A percentile compares a stretch with the other conserved stretches of the same genome.
Conservation (phyloP, 2,329 filamentous ascomycete species). For the Clonostachys rosea region DNA sequence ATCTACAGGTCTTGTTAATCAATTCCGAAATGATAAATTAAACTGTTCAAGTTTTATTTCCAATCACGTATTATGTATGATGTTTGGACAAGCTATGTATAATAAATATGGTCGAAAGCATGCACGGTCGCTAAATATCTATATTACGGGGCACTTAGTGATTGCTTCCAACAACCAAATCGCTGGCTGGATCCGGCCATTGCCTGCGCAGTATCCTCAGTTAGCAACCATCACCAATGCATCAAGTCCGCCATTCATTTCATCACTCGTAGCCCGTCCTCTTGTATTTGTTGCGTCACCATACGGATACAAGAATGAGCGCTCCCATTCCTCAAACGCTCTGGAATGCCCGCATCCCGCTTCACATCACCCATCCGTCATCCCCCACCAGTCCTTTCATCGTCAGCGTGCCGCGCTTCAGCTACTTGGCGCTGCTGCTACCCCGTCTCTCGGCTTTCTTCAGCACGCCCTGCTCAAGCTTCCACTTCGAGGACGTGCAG, state of each 20-base stretch:
- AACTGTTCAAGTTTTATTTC: too few species aligned
- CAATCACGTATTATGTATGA: too few species aligned
- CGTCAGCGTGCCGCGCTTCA: slow-evolving; percentile 50
- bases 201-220: too few species aligned
- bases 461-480: slow-evolving; percentile 49
- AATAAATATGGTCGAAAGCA: too few species aligned
- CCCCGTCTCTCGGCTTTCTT: slow-evolving; percentile 51
- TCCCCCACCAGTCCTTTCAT: slow-evolving; percentile 44
- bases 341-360: slow-evolving; percentile 49
- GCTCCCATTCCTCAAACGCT: slow-evolving; percentile 37
- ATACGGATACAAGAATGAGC: slow-evolving; percentile 16
- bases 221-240: too few species aligned
- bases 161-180: too few species aligned
- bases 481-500: slow-evolving; percentile 51
- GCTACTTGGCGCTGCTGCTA: slow-evolving; percentile 53
- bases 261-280: background rate
- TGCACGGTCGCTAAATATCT: too few species aligned
- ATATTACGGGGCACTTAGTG: too few species aligned
- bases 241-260: background rate
- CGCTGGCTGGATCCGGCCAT: too few species aligned
- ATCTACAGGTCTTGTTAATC: too few species aligned
- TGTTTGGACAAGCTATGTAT: too few species aligned
- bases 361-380: slow-evolving; percentile 47
- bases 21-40: too few species aligned
- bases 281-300: slow-evolving; percentile 1